Evolutionary conservation across 805 yeast species (phyloP), one percentile per base, ranked within the genome.

Genomic region (Candida golubevii): DNA sequence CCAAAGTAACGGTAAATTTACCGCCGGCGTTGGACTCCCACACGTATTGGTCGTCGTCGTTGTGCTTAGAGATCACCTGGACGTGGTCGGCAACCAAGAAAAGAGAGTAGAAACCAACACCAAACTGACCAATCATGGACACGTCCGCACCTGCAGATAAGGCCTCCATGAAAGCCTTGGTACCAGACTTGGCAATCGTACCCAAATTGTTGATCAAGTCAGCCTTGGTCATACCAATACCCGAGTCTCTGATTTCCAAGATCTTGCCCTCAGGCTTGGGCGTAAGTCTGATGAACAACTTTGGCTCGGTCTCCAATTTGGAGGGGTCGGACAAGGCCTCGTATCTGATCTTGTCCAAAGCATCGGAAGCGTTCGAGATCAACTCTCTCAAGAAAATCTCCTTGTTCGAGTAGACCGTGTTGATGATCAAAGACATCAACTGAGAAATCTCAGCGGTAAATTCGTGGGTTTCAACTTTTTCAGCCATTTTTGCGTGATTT

Each of bases 1-100:
- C 99, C 61, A 86, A 77, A 51, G 97, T 81, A 63, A 93, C 88
- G 61, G 97, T 88, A 80, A 93, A 93, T 77, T 93, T 91, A 69
- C 99, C 99, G 72, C 99, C 99, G 55, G 99, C 99, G 63, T 93
- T 90, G 41, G 99, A 93, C 79, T 93, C 99, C 99, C 99, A 93
- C 62, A 93, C 77, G 83, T 93, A 93, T 79, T 93, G 99, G 71
- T 93, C 98, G 69, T 93, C 99, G 64, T 93, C 99, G 68, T 93
- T 93, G 82, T 89, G 85, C 80, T 93, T 93, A 50, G 99, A 88
- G 69, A 93, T 88, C 61, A 93, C 99, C 78, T 93, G 97, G 55
- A 93, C 99, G 61, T 82, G 88, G 78, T 93, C 99, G 62, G 99
- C 98, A 67, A 93, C 99, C 78, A 93, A 82, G 87, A 93, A 93